A percentile compares a stretch with the other conserved stretches of the same genome.
phyloP scores from a whole-genome alignment of 495 filamentous ascomycete genomes.

The Penicillium egyptiacum region DNA sequence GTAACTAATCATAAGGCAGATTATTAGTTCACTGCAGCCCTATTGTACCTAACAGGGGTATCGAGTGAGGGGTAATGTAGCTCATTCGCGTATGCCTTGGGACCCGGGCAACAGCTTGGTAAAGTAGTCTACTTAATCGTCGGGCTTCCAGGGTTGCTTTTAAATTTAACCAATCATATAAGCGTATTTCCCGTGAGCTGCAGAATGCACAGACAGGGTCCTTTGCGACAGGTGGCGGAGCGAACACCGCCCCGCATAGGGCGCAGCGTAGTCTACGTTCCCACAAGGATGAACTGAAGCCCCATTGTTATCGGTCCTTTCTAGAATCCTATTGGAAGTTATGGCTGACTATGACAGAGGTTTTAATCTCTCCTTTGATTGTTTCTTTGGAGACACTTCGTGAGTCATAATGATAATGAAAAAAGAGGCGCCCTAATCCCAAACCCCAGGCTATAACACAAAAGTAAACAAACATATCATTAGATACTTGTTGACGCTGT shows the following conservation, averaged over 20 bases:
- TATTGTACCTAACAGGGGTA: neutral
- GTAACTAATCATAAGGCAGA: neutral
- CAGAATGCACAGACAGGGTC: neutral
- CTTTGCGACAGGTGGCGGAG: neutral
- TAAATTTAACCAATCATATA: neutral
- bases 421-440: neutral
- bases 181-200: neutral
- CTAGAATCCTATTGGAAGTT: neutral
- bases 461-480: neutral
- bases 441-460: constrained; percentile 2
- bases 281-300: neutral
- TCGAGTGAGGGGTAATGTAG: neutral
- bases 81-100: neutral
- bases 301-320: neutral
- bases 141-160: neutral
- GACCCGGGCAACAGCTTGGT: neutral
- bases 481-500: neutral
- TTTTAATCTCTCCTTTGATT: neutral
- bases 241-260: constrained; percentile 1
- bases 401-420: constrained; percentile 1
- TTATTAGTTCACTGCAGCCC: neutral
- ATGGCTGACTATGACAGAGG: neutral
- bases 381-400: neutral
- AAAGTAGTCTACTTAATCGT: neutral
- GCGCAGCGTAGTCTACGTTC: neutral